Base-by-base conservation (phyloP, 2,329 filamentous ascomycete species). In the Pyrenochaeta sp. region DNA sequence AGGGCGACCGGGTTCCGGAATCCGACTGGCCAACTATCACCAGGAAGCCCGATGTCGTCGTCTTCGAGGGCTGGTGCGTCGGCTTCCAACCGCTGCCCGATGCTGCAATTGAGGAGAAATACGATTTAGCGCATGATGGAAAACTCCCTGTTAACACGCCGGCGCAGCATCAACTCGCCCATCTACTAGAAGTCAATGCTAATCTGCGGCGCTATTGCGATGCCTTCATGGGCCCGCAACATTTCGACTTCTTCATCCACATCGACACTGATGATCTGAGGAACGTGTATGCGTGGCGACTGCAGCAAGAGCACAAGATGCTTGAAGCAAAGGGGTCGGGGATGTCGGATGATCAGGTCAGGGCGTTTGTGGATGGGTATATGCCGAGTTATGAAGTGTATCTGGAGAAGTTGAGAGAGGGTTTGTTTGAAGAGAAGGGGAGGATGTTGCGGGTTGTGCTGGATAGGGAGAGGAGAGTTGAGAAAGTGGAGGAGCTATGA, bases 11-110 rank as follows among this genome's bases (percentile, higher is more conserved):
- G 35, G 76, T 82, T 1, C 82, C 86, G 0, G 72, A 81, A 43
- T 73, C 72, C 8, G 64, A 78, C 32, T 95, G 90, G 89, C 73
- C 78, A 18, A 63, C 64, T 10, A 78, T 87, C 46, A 83, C 84
- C 54, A 72, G 67, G 2, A 75, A 70, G n/a, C 72, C 83, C 2
- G 77, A 81, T 37, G 83, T 93, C 6, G 80, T 96, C 15, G 82
- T 96, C 37, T 85, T 96, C 52, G 91, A 96, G 70, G 91, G 92
- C 13, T 96, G 91, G 92, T 94, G 88, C 68, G 84, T 96, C 9
- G 92, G 90, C 3, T 96, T 96, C 73, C 83, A 85, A 5, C 71
- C 87, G 0, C 70, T 92, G 9, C 59, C 73, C n/a, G 76, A 80
- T 4, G 67, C 82, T 3, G 77, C 78, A 19, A 67, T 84, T 3